phyloP scores from a whole-genome alignment of 345 rosid species.

The Rhizophora apiculata region DNA sequence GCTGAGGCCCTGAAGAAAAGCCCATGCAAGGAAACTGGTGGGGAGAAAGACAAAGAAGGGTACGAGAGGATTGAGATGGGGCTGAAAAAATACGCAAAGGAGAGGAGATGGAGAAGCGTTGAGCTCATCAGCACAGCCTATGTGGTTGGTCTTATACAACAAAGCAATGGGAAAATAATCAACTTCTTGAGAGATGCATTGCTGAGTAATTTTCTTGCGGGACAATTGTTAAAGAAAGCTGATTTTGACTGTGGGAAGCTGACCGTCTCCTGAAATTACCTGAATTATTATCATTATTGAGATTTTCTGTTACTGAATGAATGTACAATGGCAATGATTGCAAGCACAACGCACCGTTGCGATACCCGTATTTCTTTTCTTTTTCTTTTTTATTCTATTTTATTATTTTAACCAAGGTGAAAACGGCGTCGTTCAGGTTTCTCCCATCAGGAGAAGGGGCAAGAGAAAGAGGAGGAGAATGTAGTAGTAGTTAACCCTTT shows the following conservation, averaged over 20 bases:
- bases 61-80: conserved; percentile 38
- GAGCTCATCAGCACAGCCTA: conserved; percentile 46
- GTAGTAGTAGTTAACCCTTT: too few species aligned
- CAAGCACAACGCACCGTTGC: too few species aligned
- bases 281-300: too few species aligned
- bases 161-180: conserved; percentile 34
- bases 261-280: neutral
- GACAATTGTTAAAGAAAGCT: conserved; percentile 32
- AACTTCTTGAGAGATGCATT: conserved; percentile 43
- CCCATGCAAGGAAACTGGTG: conserved; percentile 4
- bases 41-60: conserved; percentile 19
- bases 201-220: conserved; percentile 28
- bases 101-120: conserved; percentile 70
- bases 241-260: conserved; percentile 52
- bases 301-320: too few species aligned
- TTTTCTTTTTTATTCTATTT: too few species aligned
- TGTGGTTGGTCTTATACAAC: conserved; percentile 49
- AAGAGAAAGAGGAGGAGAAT: too few species aligned
- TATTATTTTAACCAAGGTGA: too few species aligned
- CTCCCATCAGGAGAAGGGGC: too few species aligned
- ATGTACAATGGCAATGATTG: too few species aligned
- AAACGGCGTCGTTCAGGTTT: too few species aligned
- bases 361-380: too few species aligned
- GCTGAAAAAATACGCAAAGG: conserved; percentile 40
- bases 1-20: conserved; percentile 37